phyloP scores from a whole-genome alignment of 2,329 filamentous ascomycete species.

The Cladophialophora psammophila region DNA sequence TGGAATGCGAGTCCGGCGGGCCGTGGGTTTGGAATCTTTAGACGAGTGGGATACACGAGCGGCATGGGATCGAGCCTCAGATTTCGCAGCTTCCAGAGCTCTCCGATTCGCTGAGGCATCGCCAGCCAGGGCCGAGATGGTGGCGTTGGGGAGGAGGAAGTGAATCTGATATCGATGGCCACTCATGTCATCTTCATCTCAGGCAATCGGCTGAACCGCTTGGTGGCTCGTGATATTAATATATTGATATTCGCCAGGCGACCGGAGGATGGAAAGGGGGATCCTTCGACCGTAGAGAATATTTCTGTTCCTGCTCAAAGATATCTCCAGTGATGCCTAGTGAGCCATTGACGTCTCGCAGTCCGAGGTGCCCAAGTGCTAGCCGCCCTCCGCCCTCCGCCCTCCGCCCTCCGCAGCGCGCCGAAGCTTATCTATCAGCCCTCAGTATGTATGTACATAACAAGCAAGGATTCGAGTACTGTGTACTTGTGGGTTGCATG shows the following conservation, averaged over 20 bases:
- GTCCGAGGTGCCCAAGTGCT: no score
- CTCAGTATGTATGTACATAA: no score
- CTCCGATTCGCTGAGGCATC: constrained; percentile 3
- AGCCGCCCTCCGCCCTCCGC: no score
- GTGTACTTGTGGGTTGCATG: neutral
- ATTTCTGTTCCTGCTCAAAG: neutral
- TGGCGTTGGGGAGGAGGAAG: constrained; percentile 9
- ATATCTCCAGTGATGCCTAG: neutral
- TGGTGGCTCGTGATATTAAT: neutral
- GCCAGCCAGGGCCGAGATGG: neutral
- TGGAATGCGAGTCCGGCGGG: neutral
- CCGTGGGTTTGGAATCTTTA: neutral
- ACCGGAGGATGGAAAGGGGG: no score
- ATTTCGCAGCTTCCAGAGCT: neutral
- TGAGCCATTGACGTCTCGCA: neutral
- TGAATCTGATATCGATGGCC: constrained; percentile 6
- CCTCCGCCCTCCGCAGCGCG: no score
- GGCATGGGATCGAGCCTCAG: constrained; percentile 15
- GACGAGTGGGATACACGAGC: constrained; percentile 10
- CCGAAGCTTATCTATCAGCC: neutral
- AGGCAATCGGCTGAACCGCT: neutral
- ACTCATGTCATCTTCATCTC: constrained; percentile 9
- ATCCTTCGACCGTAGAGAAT: no score
- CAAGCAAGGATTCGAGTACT: neutral
- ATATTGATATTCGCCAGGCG: no score